A percentile compares a stretch with the other conserved stretches of the same genome.
These are phyloP conservation scores for Melastoma candidum DNA, from an alignment of 441 rosid species.

Conservation along the genomic window DNA sequence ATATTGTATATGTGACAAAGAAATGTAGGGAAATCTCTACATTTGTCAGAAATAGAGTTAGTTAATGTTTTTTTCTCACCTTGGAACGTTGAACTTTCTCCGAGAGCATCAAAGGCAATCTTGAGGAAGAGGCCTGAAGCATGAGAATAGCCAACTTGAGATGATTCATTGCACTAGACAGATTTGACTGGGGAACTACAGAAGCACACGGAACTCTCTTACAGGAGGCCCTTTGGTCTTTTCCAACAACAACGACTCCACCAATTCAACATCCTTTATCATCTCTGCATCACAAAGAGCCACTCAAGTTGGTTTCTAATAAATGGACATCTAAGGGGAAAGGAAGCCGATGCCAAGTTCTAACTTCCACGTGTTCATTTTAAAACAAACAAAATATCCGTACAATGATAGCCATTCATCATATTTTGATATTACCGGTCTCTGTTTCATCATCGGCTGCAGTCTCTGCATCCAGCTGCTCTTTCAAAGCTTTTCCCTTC, in stretches of 20 bases:
- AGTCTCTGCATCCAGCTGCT: slow-evolving; percentile 20
- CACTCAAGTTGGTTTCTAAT: background rate
- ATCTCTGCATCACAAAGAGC: slow-evolving; percentile 28
- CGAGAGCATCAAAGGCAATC: slow-evolving; percentile 75
- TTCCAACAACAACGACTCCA: slow-evolving; percentile 40
- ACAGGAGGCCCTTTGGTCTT: slow-evolving; percentile 47
- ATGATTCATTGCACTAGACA: slow-evolving; percentile 9
- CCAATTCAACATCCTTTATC: slow-evolving; percentile 27
- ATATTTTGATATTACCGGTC: slow-evolving; percentile 21
- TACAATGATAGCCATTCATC: slow-evolving; percentile 26
- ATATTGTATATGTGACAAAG: background rate
- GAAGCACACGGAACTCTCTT: slow-evolving; percentile 22
- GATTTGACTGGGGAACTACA: slow-evolving; percentile 14
- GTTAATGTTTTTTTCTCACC: slow-evolving; percentile 27
- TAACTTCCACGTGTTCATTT: background rate
- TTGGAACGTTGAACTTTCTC: slow-evolving; percentile 83
- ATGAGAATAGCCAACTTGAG: slow-evolving; percentile 18
- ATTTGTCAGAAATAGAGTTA: background rate
- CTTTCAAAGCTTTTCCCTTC: slow-evolving; percentile 44
- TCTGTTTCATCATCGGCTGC: slow-evolving; percentile 30
- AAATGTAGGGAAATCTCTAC: background rate
- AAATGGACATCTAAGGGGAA: background rate
- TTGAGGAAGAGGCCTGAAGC: slow-evolving; percentile 59
- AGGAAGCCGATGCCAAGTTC: slow-evolving; percentile 9
- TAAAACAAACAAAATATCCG: background rate